phyloP scores from a whole-genome alignment of 306 rosid genomes.

The Heteromeles arbutifolia region DNA sequence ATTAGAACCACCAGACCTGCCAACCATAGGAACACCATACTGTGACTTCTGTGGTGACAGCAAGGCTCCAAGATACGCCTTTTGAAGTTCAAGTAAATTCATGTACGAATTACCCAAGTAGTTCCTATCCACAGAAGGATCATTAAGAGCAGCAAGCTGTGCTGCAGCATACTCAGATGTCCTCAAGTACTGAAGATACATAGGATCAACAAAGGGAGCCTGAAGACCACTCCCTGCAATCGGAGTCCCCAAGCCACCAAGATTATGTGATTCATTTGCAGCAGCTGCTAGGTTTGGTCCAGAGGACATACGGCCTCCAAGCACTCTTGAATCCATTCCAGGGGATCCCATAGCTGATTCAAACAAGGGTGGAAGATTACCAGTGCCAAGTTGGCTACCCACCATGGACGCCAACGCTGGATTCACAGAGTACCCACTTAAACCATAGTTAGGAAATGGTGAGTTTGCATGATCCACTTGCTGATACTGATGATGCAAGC shows the following conservation, averaged over 20 bases:
- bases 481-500: constrained; percentile 55
- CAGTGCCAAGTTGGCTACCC: constrained; percentile 73
- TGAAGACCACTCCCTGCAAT: constrained; percentile 62
- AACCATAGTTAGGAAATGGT: constrained; percentile 55
- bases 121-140: constrained; percentile 61
- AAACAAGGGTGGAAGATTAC: constrained; percentile 65
- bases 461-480: constrained; percentile 57
- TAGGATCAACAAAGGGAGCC: constrained; percentile 76
- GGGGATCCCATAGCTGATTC: constrained; percentile 65
- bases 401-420: constrained; percentile 70
- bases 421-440: constrained; percentile 64
- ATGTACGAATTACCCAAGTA: constrained; percentile 68
- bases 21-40: constrained; percentile 52
- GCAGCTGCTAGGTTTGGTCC: constrained; percentile 44
- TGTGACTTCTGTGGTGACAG: constrained; percentile 82
- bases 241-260: constrained; percentile 66
- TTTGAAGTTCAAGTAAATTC: constrained; percentile 78
- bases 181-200: constrained; percentile 77
- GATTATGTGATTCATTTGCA: constrained; percentile 57
- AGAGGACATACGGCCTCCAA: constrained; percentile 55
- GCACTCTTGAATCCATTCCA: constrained; percentile 70
- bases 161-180: constrained; percentile 79
- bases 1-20: constrained; percentile 63
- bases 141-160: constrained; percentile 72
- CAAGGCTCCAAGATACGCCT: constrained; percentile 65